Evolutionary conservation across 345 rosid species (phyloP), one percentile per base, ranked within the genome.

Genomic region (Aquilaria sinensis): DNA sequence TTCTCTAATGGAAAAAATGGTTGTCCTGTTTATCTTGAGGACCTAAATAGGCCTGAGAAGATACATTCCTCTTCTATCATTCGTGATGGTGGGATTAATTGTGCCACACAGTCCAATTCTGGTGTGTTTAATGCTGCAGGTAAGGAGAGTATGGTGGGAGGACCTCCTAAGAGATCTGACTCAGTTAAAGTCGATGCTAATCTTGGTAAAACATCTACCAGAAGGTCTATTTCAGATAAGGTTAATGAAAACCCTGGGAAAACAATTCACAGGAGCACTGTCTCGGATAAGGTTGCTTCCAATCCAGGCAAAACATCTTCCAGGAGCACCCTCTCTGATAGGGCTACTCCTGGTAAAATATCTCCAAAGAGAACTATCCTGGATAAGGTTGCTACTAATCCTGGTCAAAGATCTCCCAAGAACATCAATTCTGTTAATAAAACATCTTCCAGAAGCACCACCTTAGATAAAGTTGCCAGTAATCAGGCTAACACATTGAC

Each of bases 211-310:
- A 37, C 43, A 37, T 37, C 43, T 37, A 3, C 43, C 31, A 66
- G 67, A 37, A 77, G 76, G 73, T 50, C 41, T 48, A 56, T 79
- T 60, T 31, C 75, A 2, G 8, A 12, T 31, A 78, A 80, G 61
- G 79, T 61, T 75, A 67, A 54, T 43, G 84, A 78, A 83, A 89
- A 75, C 8, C 8, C 43, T 37, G 43, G 43, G 43, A 37, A 37
- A 37, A 37, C 43, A 37, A 5, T 3, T 0, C 43, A 9, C 8
- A 37, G 8, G 43, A 37, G 8, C 43, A 37, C 7, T 9, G 8
- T 1, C 43, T 37, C 43, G 8, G 43, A 37, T 37, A 37, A 37
- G 43, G 1, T 37, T 37, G 43, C 0, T 37, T 37, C 43, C 8
- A 37, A 0, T 37, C 7, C 8, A 9, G 5, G 43, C 8, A 37